These are phyloP conservation scores for Phaeosphaeria sp. DNA, from an alignment of 2,329 filamentous ascomycete species.

Conservation along the genomic window DNA sequence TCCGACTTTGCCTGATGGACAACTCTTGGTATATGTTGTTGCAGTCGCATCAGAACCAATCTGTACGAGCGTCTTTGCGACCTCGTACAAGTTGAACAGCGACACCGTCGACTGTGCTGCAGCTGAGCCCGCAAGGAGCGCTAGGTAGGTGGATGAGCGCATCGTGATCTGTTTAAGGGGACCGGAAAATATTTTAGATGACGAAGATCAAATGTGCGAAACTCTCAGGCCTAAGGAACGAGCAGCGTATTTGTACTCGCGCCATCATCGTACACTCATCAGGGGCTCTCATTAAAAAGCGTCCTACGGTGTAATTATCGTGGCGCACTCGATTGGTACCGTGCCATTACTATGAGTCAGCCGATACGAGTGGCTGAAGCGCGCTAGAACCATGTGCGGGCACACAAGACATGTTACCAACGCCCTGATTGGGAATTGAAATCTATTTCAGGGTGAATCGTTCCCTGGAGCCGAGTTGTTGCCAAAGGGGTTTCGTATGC, in stretches of 20 bases:
- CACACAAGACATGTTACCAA: not conserved
- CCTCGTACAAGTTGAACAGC: constrained; percentile 19
- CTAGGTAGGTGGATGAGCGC: constrained; percentile 22
- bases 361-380: not conserved
- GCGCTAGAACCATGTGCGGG: not conserved
- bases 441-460: not conserved
- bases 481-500: not conserved
- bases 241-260: not conserved
- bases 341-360: not conserved
- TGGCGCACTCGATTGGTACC: not conserved
- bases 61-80: constrained; percentile 22
- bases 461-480: not conserved
- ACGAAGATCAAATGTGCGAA: too few relatives aligned
- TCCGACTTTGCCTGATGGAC: constrained; percentile 16
- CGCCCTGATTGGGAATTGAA: not conserved
- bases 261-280: not conserved
- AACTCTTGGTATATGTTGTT: constrained; percentile 30
- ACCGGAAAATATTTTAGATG: too few relatives aligned
- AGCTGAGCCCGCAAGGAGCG: constrained; percentile 23
- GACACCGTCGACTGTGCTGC: constrained; percentile 25
- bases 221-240: not conserved
- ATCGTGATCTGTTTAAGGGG: constrained; percentile 12
- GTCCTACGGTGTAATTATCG: not conserved
- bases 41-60: constrained; percentile 27
- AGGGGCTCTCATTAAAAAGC: not conserved